These are phyloP conservation scores for Penicillium psychrofluorescens DNA, from an alignment of 495 filamentous ascomycete genomes.

Conservation along the genomic window DNA sequence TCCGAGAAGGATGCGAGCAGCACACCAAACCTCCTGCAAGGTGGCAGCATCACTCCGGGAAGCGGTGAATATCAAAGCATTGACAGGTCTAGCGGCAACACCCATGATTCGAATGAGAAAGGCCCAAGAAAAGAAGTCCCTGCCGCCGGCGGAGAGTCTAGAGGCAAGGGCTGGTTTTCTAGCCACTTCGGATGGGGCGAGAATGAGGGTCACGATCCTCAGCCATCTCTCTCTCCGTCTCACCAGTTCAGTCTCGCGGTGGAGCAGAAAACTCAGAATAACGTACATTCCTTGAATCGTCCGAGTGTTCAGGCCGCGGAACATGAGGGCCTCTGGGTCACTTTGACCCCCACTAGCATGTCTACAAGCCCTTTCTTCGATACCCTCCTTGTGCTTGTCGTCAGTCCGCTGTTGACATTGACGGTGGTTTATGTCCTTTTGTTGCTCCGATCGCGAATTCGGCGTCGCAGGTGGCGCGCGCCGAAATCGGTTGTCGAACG, in stretches of 20 bases:
- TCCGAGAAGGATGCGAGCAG: constrained; percentile 23
- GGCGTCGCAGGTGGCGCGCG: constrained; percentile 86
- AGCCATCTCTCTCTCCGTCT: constrained; percentile 7
- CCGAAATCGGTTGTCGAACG: constrained; percentile 93
- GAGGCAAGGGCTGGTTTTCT: constrained; percentile 29
- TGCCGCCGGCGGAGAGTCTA: background rate
- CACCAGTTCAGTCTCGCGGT: background rate
- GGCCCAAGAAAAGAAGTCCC: constrained; percentile 3
- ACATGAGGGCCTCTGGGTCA: constrained; percentile 90
- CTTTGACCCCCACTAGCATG: constrained; percentile 82
- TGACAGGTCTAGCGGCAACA: constrained; percentile 19
- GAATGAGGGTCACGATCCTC: constrained; percentile 3
- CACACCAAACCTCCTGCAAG: constrained; percentile 42
- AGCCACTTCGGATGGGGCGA: constrained; percentile 28
- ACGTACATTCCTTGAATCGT: constrained; percentile 2
- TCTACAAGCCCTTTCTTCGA: constrained; percentile 95
- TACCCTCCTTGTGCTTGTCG: constrained; percentile 84
- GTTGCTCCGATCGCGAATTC: constrained; percentile 79
- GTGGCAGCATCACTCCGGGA: constrained; percentile 67
- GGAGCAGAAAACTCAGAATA: constrained; percentile 10
- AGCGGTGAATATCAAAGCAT: constrained; percentile 63
- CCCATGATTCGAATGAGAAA: constrained; percentile 9
- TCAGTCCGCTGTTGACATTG: constrained; percentile 86
- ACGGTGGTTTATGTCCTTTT: constrained; percentile 89
- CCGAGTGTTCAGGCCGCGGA: constrained; percentile 26